Base-by-base conservation (phyloP, 2,329 filamentous ascomycete genomes). In the Chrysosporium queenslandicum region DNA sequence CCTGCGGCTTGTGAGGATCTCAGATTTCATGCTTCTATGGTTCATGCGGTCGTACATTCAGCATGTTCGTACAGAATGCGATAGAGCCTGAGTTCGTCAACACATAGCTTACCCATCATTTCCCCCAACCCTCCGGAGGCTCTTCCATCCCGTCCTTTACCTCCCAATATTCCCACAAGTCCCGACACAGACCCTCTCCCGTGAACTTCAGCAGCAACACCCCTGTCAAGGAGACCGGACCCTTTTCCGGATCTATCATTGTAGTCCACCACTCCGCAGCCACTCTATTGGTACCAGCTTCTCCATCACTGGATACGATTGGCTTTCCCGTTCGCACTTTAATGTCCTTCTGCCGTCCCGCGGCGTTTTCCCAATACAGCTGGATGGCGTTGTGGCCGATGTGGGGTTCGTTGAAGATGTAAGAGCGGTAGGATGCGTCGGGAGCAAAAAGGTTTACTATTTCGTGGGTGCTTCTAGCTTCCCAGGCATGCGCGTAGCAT, bases 171-270 rank as follows among this genome's bases (percentile, higher is more conserved):
- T 50, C 47, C 47, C 47, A 42, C 36, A 50, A 34, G 16, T 50
- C 47, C 25, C 25, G 16, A 14, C 46, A 49, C 36, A 49, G n/a
- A 2, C 46, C 46, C 8, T 48, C 46, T 20, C 21, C 36, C 4
- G 34, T 29, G 34, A 49, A 49, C 30, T 49, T 49, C 23, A 49
- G n/a, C 23, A 48, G 32, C 34, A 49, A 40, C n/a, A 49, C 46
- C 11, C 46, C 46, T 8, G 47, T 41, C 37, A 41, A 21, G 2
- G 47, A 40, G 11, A 50, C 37, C 1, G 36, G 23, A 4, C 47
- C 47, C 47, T 41, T 50, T n/a, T 34, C 37, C 23, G 36, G 47
- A 34, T 50, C 47, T 16, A 50, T 21, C 25, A 42, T 34, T 32
- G 37, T 50, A 42, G 25, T 50, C 47, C 36, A 50, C 47, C 37